phyloP scores from a whole-genome alignment of 1,284 basidiomycete genomes.

The Rhodotorula sp. region DNA sequence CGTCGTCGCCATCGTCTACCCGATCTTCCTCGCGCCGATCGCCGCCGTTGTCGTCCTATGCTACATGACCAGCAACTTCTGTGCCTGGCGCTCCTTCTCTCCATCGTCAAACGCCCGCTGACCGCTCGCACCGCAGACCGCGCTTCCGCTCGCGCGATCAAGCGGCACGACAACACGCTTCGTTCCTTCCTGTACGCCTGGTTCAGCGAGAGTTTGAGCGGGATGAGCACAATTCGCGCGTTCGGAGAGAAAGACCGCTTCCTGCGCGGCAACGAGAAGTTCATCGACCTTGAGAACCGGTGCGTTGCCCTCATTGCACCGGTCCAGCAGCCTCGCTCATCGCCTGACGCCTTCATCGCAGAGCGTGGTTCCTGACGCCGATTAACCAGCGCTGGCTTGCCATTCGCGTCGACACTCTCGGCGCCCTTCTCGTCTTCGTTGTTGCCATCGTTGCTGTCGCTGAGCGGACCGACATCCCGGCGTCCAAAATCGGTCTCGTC shows the following conservation, averaged over 20 bases:
- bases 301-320: conserved; percentile 41
- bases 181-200: conserved; percentile 47
- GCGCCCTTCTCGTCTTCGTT: conserved; percentile 50
- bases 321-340: neutral
- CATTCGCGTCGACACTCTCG: conserved; percentile 55
- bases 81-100: neutral
- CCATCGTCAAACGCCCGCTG: too few relatives aligned
- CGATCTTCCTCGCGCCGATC: conserved; percentile 55
- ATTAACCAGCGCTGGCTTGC: conserved; percentile 52
- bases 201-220: conserved; percentile 57
- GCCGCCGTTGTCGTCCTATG: conserved; percentile 56
- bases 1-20: conserved; percentile 56
- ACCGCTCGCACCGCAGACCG: conserved; percentile 60
- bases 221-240: conserved; percentile 69
- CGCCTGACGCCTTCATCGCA: neutral
- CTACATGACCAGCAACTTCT: conserved; percentile 6
- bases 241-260: conserved; percentile 31
- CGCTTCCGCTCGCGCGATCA: conserved; percentile 69
- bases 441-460: conserved; percentile 29
- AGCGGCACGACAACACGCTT: conserved; percentile 57
- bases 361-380: conserved; percentile 51
- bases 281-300: conserved; percentile 51
- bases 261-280: conserved; percentile 11
- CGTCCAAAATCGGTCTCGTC: conserved; percentile 29
- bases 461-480: conserved; percentile 18